These are phyloP conservation scores for Aspergillus mulundensis DNA, from an alignment of 495 filamentous ascomycete species.

Conservation along the genomic window DNA sequence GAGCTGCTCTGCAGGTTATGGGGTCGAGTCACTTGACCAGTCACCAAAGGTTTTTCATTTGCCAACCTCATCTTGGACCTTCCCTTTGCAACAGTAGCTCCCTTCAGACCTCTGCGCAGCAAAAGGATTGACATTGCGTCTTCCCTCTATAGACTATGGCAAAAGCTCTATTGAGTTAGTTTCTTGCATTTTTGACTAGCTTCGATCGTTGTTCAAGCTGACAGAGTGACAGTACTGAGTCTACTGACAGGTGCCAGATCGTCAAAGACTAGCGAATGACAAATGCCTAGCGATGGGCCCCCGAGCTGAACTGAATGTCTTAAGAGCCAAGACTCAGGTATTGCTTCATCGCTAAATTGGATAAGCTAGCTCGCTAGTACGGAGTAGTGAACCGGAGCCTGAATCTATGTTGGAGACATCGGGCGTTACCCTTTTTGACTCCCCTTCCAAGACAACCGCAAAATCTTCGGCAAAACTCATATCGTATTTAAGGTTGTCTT, in stretches of 20 bases:
- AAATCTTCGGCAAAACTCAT: background rate
- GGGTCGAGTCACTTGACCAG: background rate
- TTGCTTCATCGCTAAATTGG: background rate
- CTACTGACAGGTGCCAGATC: background rate
- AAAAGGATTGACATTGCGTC: background rate
- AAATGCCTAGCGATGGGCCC: background rate
- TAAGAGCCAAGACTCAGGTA: too few species aligned
- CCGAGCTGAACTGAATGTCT: background rate
- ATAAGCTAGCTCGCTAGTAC: too few species aligned
- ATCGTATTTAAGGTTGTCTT: background rate
- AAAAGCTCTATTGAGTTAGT: background rate
- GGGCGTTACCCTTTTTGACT: background rate
- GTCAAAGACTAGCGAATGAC: background rate
- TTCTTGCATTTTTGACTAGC: background rate
- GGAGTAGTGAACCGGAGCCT: too few species aligned
- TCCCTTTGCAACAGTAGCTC: background rate
- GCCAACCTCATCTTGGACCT: background rate
- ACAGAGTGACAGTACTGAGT: background rate
- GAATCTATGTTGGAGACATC: background rate
- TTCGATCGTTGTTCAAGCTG: background rate
- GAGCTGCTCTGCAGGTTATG: background rate
- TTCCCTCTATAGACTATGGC: background rate
- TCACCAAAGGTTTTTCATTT: background rate
- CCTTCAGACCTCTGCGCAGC: background rate
- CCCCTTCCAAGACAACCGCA: background rate